These are phyloP conservation scores for Ophiognomonia clavigignenti-juglandacearum DNA, from an alignment of 2,329 filamentous ascomycete species.

Conservation along the genomic window DNA sequence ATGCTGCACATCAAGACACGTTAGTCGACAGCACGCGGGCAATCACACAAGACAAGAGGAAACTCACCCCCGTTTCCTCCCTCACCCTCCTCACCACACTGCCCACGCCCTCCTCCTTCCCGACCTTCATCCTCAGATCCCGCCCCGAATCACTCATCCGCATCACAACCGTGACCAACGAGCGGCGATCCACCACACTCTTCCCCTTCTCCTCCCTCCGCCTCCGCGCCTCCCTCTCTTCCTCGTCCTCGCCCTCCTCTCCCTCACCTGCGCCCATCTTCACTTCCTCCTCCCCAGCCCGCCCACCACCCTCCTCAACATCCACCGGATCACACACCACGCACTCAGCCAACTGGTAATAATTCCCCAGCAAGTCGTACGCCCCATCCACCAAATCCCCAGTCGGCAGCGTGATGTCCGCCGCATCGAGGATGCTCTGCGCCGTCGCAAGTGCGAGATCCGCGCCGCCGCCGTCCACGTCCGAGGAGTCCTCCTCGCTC, in stretches of 20 bases:
- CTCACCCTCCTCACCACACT: constrained; percentile 58
- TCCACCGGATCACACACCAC: constrained; percentile 65
- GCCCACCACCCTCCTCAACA: constrained; percentile 28
- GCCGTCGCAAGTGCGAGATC: constrained; percentile 54
- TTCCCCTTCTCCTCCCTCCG: constrained; percentile 51
- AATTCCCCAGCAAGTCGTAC: constrained; percentile 66
- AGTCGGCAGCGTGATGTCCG: constrained; percentile 68
- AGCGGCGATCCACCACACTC: constrained; percentile 37
- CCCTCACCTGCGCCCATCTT: constrained; percentile 17
- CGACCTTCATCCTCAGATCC: constrained; percentile 57
- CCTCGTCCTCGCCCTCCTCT: constrained; percentile 24
- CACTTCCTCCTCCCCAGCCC: constrained; percentile 11
- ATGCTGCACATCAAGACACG: not conserved
- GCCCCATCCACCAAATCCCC: constrained; percentile 67
- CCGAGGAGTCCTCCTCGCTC: constrained; percentile 17
- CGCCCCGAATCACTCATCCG: constrained; percentile 62
- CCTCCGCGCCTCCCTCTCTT: constrained; percentile 21
- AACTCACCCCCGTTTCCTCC: constrained; percentile 58
- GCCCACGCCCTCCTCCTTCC: constrained; percentile 59
- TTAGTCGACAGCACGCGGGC: too few relatives aligned
- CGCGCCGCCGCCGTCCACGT: constrained; percentile 52
- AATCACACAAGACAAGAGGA: not conserved
- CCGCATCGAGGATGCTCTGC: constrained; percentile 75
- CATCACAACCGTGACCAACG: constrained; percentile 52
- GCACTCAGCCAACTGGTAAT: constrained; percentile 65